Conservation (phyloP, 2,329 filamentous ascomycete genomes). For the Penicillium expansum region DNA sequence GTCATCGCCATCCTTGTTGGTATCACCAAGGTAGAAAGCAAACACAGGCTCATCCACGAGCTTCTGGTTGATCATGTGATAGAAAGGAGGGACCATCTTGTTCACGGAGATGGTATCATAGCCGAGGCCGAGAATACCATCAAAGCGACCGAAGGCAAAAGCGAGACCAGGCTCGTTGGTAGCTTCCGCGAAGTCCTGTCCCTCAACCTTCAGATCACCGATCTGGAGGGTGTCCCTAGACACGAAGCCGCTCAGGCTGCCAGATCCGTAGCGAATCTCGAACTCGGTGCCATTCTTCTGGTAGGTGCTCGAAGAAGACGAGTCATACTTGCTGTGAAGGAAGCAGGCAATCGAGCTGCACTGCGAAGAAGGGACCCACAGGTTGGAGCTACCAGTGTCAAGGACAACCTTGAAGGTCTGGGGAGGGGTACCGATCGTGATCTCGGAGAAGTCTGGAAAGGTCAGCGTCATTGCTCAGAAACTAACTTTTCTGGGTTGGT, state of each 20-base stretch:
- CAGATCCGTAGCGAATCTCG: slow-evolving; percentile 92
- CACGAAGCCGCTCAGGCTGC: slow-evolving; percentile 87
- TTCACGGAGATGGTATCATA: slow-evolving; percentile 98
- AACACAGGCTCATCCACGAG: slow-evolving; percentile 91
- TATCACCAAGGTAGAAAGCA: slow-evolving; percentile 87
- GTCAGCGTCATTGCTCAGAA: slow-evolving; percentile 8
- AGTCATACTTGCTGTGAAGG: slow-evolving; percentile 95
- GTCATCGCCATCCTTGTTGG: slow-evolving; percentile 66
- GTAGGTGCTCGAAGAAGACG: slow-evolving; percentile 81
- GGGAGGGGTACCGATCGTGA: slow-evolving; percentile 84
- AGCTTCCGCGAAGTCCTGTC: slow-evolving; percentile 94
- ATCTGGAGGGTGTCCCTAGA: slow-evolving; percentile 85
- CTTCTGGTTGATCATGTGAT: slow-evolving; percentile 88
- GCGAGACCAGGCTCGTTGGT: slow-evolving; percentile 93
- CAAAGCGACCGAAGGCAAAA: slow-evolving; percentile 96
- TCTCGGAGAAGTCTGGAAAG: slow-evolving; percentile 88
- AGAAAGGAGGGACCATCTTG: slow-evolving; percentile 89
- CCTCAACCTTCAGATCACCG: slow-evolving; percentile 82
- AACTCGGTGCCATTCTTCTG: slow-evolving; percentile 91
- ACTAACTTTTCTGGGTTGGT: background rate
- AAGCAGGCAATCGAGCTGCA: slow-evolving; percentile 98
- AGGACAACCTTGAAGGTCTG: slow-evolving; percentile 98
- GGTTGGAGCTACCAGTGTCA: slow-evolving; percentile 97
- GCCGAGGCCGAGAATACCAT: slow-evolving; percentile 91
- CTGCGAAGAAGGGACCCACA: slow-evolving; percentile 90